Evolutionary conservation across 1,284 basidiomycete species (phyloP).

Genomic region (Meripilus lineatus): DNA sequence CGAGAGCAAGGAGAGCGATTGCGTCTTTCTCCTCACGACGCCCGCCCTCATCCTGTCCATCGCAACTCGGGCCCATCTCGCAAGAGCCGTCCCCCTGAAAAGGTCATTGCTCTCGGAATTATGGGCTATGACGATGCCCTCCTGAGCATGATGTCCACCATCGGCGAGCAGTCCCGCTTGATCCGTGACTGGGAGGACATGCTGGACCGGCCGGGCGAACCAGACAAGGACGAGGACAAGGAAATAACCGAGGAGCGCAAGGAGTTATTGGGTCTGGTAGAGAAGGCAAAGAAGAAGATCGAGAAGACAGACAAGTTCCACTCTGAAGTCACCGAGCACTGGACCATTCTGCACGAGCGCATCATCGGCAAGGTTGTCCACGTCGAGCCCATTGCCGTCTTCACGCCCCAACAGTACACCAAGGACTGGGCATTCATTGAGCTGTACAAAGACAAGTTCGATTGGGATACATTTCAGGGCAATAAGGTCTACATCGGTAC

Average conservation of each 20-base stretch:
- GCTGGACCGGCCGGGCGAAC: conserved; percentile 22
- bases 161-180: conserved; percentile 20
- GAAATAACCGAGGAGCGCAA: conserved; percentile 22
- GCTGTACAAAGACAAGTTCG: conserved; percentile 25
- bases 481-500: conserved; percentile 31
- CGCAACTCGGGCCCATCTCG: conserved; percentile 22
- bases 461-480: conserved; percentile 26
- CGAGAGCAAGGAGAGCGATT: conserved; percentile 21
- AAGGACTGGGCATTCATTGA: conserved; percentile 30
- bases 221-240: conserved; percentile 19
- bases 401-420: conserved; percentile 20
- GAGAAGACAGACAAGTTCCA: conserved; percentile 20
- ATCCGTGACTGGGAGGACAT: conserved; percentile 21
- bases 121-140: conserved; percentile 25
- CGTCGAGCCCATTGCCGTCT: conserved; percentile 23
- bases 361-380: conserved; percentile 32
- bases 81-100: conserved; percentile 26
- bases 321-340: conserved; percentile 23
- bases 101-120: conserved; percentile 32
- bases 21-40: conserved; percentile 30
- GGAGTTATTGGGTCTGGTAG: conserved; percentile 20
- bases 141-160: conserved; percentile 25
- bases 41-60: conserved; percentile 19
- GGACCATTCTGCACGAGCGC: conserved; percentile 20
- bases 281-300: conserved; percentile 21